Evolutionary conservation across 345 rosid species (phyloP).

Genomic region (Brassica cretica): DNA sequence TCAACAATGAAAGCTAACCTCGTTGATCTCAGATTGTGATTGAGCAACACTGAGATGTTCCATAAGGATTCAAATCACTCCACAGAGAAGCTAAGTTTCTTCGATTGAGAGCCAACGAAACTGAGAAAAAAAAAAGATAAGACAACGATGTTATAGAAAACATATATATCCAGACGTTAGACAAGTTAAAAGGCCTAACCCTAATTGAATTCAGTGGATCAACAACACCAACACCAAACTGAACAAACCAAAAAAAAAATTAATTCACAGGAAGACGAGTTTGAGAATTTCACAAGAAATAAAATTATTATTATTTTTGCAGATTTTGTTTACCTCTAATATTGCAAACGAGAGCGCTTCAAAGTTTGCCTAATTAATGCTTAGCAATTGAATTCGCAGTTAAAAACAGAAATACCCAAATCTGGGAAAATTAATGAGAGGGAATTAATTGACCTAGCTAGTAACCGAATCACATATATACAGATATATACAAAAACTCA

Average conservation of each 20-base stretch:
- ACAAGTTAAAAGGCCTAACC: neutral
- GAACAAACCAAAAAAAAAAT: neutral
- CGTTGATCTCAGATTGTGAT: conserved; percentile 47
- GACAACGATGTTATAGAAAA: neutral
- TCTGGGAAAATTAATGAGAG: conserved; percentile 33
- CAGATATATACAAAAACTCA: conserved; percentile 8
- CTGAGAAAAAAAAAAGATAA: conserved; percentile 18
- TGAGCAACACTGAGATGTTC: conserved; percentile 25
- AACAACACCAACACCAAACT: neutral
- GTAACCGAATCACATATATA: conserved; percentile 24
- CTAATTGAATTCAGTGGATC: conserved; percentile 8
- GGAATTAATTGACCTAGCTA: conserved; percentile 35
- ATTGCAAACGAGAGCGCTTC: neutral
- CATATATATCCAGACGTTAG: neutral
- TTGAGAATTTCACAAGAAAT: neutral
- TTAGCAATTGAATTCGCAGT: conserved; percentile 36
- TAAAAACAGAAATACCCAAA: conserved; percentile 36
- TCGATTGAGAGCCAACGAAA: conserved; percentile 24
- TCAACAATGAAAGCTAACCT: conserved; percentile 50
- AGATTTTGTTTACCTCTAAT: conserved; percentile 18
- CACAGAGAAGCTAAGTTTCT: conserved; percentile 16
- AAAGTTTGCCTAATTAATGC: conserved; percentile 2
- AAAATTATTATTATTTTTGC: neutral
- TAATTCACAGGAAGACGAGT: neutral
- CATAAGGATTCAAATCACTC: conserved; percentile 27